Evolutionary conservation across 345 rosid genomes (phyloP).

Genomic region (Melaleuca quinquenervia): DNA sequence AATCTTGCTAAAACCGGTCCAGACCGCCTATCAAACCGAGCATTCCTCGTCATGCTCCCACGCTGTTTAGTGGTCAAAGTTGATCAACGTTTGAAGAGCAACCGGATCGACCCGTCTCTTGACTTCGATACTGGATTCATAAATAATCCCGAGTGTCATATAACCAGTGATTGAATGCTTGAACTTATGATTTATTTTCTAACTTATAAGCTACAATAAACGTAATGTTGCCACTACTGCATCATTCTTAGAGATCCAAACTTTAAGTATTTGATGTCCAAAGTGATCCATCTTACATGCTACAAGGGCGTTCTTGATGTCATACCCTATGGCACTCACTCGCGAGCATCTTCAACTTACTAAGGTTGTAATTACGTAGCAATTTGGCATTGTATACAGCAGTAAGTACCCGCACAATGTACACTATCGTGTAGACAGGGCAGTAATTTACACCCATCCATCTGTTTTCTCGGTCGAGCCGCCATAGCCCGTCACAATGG

Average conservation of each 20-base stretch:
- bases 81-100: accelerated
- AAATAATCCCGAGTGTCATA: background rate
- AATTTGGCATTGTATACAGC: background rate
- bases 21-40: background rate
- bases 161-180: background rate
- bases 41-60: background rate
- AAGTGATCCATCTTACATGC: background rate
- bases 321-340: background rate
- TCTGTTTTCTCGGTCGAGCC: no score
- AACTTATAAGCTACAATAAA: background rate
- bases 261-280: background rate
- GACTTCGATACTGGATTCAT: background rate
- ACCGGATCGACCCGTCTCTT: background rate
- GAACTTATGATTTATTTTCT: no score
- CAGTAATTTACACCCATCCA: background rate
- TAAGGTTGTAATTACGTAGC: background rate
- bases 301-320: no score
- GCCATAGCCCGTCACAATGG: no score
- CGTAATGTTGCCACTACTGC: background rate
- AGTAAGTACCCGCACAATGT: background rate
- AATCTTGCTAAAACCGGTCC: background rate
- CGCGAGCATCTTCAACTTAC: background rate
- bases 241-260: background rate
- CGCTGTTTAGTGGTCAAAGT: background rate
- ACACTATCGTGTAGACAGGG: background rate